A percentile compares a stretch with the other conserved stretches of the same genome.
Evolutionary conservation across 257 asterid species (phyloP).

Genomic region (Solanum tarijense): DNA sequence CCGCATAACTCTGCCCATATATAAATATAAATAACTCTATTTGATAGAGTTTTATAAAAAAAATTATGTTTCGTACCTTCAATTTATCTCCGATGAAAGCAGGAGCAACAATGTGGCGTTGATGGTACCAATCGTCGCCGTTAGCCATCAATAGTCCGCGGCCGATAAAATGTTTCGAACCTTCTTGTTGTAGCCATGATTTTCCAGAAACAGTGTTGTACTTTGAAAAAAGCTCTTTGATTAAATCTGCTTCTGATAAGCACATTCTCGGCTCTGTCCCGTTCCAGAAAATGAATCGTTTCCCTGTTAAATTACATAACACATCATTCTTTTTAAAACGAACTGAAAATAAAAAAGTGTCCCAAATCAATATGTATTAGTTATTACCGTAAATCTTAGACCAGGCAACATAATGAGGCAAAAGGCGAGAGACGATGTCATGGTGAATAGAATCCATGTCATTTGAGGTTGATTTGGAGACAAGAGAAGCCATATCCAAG

Average conservation of each 20-base stretch:
- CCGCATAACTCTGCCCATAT: constrained; percentile 51
- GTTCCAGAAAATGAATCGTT: constrained; percentile 70
- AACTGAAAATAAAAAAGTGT: not conserved
- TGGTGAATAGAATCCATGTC: constrained; percentile 65
- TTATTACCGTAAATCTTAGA: constrained; percentile 54
- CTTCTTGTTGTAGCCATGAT: constrained; percentile 85
- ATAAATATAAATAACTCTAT: not conserved
- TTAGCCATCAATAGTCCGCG: constrained; percentile 87
- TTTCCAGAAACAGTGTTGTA: constrained; percentile 62
- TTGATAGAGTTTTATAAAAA: no score
- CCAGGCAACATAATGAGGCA: constrained; percentile 80
- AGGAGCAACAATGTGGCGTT: constrained; percentile 81
- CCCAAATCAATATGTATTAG: no score
- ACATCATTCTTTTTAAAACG: not conserved
- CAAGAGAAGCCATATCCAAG: constrained; percentile 47
- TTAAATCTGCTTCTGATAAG: constrained; percentile 49
- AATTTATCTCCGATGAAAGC: constrained; percentile 83
- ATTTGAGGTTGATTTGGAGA: constrained; percentile 47
- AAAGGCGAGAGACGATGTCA: constrained; percentile 69
- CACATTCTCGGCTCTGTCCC: constrained; percentile 87
- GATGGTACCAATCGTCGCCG: constrained; percentile 82
- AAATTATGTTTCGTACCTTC: constrained; percentile 31
- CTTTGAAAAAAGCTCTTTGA: constrained; percentile 61
- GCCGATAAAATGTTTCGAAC: constrained; percentile 76
- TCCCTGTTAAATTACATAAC: constrained; percentile 27